phyloP scores from a whole-genome alignment of 1,139 yeast species.

The Pichia sp. region DNA sequence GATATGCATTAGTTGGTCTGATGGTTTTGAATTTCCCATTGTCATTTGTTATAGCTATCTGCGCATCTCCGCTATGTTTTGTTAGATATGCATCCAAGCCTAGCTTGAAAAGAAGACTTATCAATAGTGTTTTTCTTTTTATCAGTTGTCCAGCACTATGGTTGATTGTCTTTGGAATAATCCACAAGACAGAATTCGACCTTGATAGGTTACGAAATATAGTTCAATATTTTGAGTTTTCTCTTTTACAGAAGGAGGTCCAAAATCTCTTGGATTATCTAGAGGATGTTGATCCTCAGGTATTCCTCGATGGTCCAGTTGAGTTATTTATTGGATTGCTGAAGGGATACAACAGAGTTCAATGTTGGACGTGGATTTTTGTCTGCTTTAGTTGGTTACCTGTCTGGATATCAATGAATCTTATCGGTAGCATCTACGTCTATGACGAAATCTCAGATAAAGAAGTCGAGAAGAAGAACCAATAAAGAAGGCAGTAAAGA shows the following conservation, averaged over 20 bases:
- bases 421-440: conserved; percentile 31
- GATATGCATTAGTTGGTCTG: conserved; percentile 67
- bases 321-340: conserved; percentile 48
- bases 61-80: conserved; percentile 68
- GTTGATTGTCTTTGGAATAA: conserved; percentile 27
- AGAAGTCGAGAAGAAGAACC: conserved; percentile 19
- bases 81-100: conserved; percentile 41
- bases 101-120: neutral
- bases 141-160: conserved; percentile 32
- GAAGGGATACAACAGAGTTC: conserved; percentile 63
- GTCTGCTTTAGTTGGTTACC: conserved; percentile 78
- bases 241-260: conserved; percentile 20
- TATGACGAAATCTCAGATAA: conserved; percentile 15
- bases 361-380: conserved; percentile 86
- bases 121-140: conserved; percentile 24
- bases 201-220: conserved; percentile 29
- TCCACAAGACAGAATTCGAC: conserved; percentile 23
- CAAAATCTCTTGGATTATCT: conserved; percentile 37
- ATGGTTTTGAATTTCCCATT: conserved; percentile 82
- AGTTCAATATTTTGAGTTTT: conserved; percentile 26
- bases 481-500: neutral
- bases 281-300: conserved; percentile 37
- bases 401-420: conserved; percentile 59
- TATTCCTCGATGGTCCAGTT: conserved; percentile 38
- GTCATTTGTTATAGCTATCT: conserved; percentile 64